Evolutionary conservation across 108 stramenopile species (phyloP).

Genomic region (Fistulifera solaris): DNA sequence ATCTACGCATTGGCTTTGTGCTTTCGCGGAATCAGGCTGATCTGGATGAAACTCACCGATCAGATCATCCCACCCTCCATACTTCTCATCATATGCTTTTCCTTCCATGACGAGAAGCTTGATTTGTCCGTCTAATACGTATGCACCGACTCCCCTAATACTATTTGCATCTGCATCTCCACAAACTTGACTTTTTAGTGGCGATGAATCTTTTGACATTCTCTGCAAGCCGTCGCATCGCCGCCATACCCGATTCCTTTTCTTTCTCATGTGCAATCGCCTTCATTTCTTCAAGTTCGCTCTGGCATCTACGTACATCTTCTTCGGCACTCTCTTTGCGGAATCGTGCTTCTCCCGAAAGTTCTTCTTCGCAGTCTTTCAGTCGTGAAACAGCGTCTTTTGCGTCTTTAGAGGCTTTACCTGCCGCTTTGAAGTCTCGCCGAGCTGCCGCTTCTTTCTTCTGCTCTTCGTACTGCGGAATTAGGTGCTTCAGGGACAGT

Average conservation of each 20-base stretch:
- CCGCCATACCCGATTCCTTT: slow-evolving; percentile 34
- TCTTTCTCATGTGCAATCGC: slow-evolving; percentile 46
- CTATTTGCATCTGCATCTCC: slow-evolving; percentile 27
- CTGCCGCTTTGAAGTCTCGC: slow-evolving; percentile 79
- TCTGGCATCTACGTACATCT: slow-evolving; percentile 26
- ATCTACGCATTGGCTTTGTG: slow-evolving; percentile 17
- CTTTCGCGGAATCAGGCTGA: slow-evolving; percentile 3
- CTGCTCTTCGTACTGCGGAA: slow-evolving; percentile 63
- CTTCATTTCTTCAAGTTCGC: slow-evolving; percentile 42
- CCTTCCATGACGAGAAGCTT: slow-evolving; percentile 47
- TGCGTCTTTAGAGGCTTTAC: slow-evolving; percentile 76
- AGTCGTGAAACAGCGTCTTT: slow-evolving; percentile 65
- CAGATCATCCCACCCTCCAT: slow-evolving; percentile 51
- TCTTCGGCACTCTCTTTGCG: slow-evolving; percentile 38
- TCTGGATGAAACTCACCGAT: neutral
- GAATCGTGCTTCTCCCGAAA: slow-evolving; percentile 44
- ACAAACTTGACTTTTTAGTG: slow-evolving; percentile 34
- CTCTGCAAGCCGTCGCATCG: slow-evolving; percentile 44
- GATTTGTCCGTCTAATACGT: slow-evolving; percentile 66
- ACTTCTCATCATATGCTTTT: slow-evolving; percentile 43
- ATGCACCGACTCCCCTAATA: slow-evolving; percentile 58
- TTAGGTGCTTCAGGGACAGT: slow-evolving; percentile 23
- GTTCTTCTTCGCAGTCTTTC: slow-evolving; percentile 47
- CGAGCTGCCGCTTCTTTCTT: slow-evolving; percentile 68
- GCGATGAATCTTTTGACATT: slow-evolving; percentile 34